Evolutionary conservation across 2,329 filamentous ascomycete genomes (phyloP).

Genomic region (Aspergillus bombycis): DNA sequence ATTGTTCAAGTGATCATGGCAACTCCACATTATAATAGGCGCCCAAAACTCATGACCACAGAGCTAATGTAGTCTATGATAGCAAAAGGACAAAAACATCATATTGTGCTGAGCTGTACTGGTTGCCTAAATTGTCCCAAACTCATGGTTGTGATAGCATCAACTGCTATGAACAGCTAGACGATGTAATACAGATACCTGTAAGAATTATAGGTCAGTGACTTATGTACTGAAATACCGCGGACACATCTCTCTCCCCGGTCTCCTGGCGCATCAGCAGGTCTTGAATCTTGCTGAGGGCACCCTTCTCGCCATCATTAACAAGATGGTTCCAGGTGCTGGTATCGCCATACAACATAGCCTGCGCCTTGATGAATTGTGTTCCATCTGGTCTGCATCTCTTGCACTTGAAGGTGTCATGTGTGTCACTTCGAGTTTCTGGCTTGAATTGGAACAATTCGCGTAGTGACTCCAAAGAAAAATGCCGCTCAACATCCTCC

Average conservation of each 20-base stretch:
- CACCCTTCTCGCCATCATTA: conserved; percentile 69
- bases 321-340: conserved; percentile 99
- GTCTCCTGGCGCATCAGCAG: conserved; percentile 84
- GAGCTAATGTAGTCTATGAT: neutral
- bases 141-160: neutral
- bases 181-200: conserved; percentile 2
- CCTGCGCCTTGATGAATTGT: conserved; percentile 86
- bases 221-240: conserved; percentile 98
- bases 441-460: conserved; percentile 93
- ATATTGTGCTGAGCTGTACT: neutral
- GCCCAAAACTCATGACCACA: neutral
- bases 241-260: conserved; percentile 77
- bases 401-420: conserved; percentile 99
- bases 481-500: conserved; percentile 96
- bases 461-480: conserved; percentile 84
- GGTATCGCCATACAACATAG: conserved; percentile 96
- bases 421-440: conserved; percentile 86
- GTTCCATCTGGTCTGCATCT: conserved; percentile 84
- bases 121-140: neutral
- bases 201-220: conserved; percentile 56
- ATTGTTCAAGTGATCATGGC: neutral
- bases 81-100: neutral
- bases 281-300: conserved; percentile 83
- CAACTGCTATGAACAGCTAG: neutral
- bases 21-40: neutral